phyloP scores from a whole-genome alignment of 2,329 filamentous ascomycete species.

The Ophiocordyceps sinensis region DNA sequence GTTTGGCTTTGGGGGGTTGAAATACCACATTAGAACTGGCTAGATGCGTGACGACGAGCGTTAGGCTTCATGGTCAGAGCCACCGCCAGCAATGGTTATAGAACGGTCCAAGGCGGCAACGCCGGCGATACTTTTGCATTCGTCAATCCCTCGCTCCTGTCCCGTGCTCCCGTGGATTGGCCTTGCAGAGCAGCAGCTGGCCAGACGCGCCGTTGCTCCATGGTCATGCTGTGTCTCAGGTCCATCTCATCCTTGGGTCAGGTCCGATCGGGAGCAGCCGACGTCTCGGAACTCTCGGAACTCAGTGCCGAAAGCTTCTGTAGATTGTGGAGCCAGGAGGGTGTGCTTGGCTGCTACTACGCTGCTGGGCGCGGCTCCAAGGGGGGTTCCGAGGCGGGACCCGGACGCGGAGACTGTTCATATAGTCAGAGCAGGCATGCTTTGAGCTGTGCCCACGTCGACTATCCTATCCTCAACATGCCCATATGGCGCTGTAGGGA shows the following conservation, averaged over 20 bases:
- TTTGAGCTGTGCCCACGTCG: no score
- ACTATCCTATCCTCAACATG: no score
- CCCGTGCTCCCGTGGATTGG: neutral
- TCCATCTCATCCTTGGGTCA: neutral
- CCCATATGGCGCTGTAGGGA: no score
- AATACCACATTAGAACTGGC: neutral
- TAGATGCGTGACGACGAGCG: neutral
- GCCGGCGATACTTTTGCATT: neutral
- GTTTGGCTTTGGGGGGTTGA: neutral
- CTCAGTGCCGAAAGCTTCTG: neutral
- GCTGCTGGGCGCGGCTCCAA: neutral
- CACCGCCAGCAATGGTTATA: neutral
- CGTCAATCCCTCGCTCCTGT: no score
- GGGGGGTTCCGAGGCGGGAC: no score
- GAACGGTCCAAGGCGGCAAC: constrained; percentile 1
- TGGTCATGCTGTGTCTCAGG: neutral
- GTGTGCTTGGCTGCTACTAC: neutral
- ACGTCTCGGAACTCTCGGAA: neutral
- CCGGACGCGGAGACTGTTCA: no score
- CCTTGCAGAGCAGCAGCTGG: neutral
- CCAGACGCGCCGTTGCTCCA: neutral
- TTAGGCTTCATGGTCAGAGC: neutral
- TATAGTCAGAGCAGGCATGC: no score
- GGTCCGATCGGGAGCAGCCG: neutral
- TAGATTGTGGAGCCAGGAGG: no score